Evolutionary conservation across 1,139 yeast genomes (phyloP).

Genomic region (Geotrichum carabidarum): DNA sequence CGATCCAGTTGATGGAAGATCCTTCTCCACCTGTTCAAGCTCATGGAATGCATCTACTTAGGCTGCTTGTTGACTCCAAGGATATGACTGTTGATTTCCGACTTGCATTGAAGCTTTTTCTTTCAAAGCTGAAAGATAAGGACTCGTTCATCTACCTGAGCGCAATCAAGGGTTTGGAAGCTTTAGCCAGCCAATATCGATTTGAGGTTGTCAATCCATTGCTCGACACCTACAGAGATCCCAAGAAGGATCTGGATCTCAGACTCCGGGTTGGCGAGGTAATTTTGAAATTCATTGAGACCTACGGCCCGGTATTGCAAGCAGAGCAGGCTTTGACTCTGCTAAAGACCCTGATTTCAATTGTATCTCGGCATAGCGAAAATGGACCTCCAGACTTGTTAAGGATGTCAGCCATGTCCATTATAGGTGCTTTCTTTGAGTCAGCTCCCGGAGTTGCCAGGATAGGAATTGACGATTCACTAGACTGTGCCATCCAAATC

Average conservation of each 20-base stretch:
- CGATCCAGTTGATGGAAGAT: constrained; percentile 65
- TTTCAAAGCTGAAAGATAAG: constrained; percentile 62
- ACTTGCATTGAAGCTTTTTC: constrained; percentile 56
- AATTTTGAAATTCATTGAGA: constrained; percentile 53
- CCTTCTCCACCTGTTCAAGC: constrained; percentile 81
- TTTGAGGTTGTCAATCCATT: constrained; percentile 42
- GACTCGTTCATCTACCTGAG: constrained; percentile 87
- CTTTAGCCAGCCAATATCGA: constrained; percentile 46
- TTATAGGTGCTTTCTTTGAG: constrained; percentile 61
- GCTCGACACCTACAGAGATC: constrained; percentile 42
- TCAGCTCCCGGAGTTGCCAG: constrained; percentile 50
- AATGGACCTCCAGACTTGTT: constrained; percentile 50
- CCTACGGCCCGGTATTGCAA: constrained; percentile 44
- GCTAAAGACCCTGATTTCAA: constrained; percentile 36
- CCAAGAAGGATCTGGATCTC: constrained; percentile 48
- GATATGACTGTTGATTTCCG: constrained; percentile 51
- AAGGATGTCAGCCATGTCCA: constrained; percentile 81
- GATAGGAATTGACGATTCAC: constrained; percentile 47
- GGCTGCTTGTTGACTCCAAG: constrained; percentile 50
- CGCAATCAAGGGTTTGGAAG: constrained; percentile 71
- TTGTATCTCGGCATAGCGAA: constrained; percentile 38
- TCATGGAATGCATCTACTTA: constrained; percentile 67
- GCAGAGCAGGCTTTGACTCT: constrained; percentile 28
- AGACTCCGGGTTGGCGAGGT: constrained; percentile 78
- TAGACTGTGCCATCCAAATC: constrained; percentile 75